Conservation (phyloP, 352 stramenopile genomes). For the Globisporangium heterothallicum region DNA sequence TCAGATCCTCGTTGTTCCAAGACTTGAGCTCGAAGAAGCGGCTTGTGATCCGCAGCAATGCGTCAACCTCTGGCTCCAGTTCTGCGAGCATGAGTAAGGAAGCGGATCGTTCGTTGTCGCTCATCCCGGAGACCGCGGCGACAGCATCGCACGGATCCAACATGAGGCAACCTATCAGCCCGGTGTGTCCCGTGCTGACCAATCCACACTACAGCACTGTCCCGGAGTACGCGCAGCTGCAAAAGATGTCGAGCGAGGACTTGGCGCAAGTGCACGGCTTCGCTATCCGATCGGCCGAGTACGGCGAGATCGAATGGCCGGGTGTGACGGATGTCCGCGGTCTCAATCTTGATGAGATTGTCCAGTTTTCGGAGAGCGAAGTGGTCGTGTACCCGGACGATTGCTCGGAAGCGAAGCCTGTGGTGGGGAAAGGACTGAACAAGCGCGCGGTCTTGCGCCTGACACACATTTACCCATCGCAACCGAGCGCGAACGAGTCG, state of each 20-base stretch:
- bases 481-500: not conserved
- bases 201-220: constrained; percentile 38
- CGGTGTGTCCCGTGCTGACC: constrained; percentile 22
- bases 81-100: not conserved
- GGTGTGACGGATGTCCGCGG: constrained; percentile 34
- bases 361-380: constrained; percentile 29
- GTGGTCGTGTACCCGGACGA: constrained; percentile 46
- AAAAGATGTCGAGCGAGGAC: constrained; percentile 33
- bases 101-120: not conserved
- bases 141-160: not conserved
- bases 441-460: constrained; percentile 42
- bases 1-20: constrained; percentile 27
- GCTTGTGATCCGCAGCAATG: not conserved
- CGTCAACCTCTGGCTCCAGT: not conserved
- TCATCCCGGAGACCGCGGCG: not conserved
- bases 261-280: constrained; percentile 36
- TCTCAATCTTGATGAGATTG: constrained; percentile 40
- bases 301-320: constrained; percentile 36
- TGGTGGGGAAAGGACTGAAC: constrained; percentile 32
- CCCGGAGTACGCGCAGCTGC: constrained; percentile 23
- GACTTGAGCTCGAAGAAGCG: constrained; percentile 13
- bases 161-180: not conserved
- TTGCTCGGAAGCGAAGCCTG: constrained; percentile 28
- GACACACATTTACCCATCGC: constrained; percentile 22
- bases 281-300: constrained; percentile 23